These are phyloP conservation scores for Cladochytrium tenue DNA, from an alignment of 371 early-diverging fungal species.

Conservation along the genomic window DNA sequence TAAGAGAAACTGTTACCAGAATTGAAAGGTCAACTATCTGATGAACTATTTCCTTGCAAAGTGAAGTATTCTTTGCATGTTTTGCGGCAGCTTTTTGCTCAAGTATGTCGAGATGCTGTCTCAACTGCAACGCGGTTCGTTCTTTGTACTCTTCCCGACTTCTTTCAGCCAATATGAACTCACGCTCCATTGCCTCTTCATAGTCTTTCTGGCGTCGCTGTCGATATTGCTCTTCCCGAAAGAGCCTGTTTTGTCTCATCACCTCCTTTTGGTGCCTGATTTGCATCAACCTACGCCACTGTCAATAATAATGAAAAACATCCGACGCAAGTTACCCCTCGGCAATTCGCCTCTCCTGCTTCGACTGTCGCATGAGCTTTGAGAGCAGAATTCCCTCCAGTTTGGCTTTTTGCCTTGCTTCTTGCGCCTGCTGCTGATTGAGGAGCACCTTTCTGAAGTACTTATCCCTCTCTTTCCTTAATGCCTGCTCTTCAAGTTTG, in stretches of 20 bases:
- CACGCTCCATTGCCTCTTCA: conserved; percentile 47
- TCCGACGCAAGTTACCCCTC: conserved; percentile 38
- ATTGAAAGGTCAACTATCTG: conserved; percentile 47
- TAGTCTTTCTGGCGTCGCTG: conserved; percentile 50
- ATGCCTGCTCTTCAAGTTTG: conserved; percentile 48
- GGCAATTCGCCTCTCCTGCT: conserved; percentile 58
- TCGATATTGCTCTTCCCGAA: conserved; percentile 52
- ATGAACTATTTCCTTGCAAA: conserved; percentile 37
- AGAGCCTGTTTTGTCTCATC: conserved; percentile 48
- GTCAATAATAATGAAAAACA: not conserved
- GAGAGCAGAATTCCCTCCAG: conserved; percentile 42
- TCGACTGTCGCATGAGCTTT: conserved; percentile 52
- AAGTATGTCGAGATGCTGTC: conserved; percentile 51
- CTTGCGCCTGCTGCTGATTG: conserved; percentile 41
- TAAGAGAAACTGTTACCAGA: conserved; percentile 33
- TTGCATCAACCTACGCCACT: conserved; percentile 40
- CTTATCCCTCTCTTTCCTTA: conserved; percentile 48
- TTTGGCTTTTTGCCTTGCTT: conserved; percentile 36
- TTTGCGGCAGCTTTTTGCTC: conserved; percentile 32
- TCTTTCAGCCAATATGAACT: conserved; percentile 31
- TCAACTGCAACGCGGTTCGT: conserved; percentile 38
- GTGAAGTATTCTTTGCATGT: conserved; percentile 23
- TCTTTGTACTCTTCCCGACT: conserved; percentile 38
- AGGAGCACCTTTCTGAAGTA: conserved; percentile 42
- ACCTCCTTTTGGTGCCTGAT: conserved; percentile 55